These are phyloP conservation scores for Daldinia caldariorum DNA, from an alignment of 495 filamentous ascomycete species.

Conservation along the genomic window DNA sequence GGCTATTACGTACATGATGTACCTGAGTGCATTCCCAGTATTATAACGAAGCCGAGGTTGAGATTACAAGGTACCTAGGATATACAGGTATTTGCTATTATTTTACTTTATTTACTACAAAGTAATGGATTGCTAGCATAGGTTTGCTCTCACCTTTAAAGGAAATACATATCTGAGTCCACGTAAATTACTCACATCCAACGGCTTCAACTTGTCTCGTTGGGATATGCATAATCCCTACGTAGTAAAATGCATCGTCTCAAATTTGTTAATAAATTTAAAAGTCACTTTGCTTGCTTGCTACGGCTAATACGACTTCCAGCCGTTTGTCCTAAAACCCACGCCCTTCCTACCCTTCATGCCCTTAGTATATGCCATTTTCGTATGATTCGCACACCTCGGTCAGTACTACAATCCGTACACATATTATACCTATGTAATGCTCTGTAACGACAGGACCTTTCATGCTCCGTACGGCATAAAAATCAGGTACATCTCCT, in stretches of 20 bases:
- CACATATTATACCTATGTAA: constrained; percentile 8
- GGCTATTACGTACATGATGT: no score
- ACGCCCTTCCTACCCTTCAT: constrained; percentile 10
- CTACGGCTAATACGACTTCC: constrained; percentile 6
- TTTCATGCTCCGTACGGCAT: constrained; percentile 15
- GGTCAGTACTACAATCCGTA: constrained; percentile 1
- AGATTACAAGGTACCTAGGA: no score
- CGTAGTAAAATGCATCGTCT: background rate
- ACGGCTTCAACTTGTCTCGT: background rate
- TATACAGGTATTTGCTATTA: no score
- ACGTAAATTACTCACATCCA: background rate
- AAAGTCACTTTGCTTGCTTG: background rate
- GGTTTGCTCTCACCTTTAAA: no score
- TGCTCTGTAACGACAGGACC: constrained; percentile 33
- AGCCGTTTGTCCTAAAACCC: constrained; percentile 9
- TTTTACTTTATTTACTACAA: no score
- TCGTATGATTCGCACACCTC: constrained; percentile 7
- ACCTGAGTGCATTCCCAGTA: no score
- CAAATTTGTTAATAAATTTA: constrained; percentile 8
- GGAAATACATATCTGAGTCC: background rate
- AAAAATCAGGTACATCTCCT: constrained; percentile 9
- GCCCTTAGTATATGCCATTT: constrained; percentile 6
- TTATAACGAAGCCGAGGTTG: no score
- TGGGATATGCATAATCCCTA: background rate
- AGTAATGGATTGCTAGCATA: no score